Evolutionary conservation across 2,329 filamentous ascomycete genomes (phyloP).

Genomic region (Sporothrix curviconia): DNA sequence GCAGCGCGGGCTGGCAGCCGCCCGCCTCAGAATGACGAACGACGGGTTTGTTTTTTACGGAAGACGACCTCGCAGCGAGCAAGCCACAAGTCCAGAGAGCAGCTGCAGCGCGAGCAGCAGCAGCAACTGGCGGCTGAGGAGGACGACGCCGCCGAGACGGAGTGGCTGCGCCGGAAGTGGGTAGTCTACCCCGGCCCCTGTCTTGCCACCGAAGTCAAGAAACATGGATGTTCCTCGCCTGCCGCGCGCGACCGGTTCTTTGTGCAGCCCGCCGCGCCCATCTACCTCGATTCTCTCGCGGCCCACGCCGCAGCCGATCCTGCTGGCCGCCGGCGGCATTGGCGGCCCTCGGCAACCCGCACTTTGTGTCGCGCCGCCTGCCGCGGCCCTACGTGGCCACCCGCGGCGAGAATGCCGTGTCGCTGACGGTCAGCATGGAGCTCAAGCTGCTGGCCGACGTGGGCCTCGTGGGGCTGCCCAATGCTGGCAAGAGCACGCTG

Average conservation of each 20-base stretch:
- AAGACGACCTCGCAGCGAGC: too few relatives aligned
- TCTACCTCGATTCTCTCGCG: slow-evolving; percentile 66
- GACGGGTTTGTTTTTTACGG: too few relatives aligned
- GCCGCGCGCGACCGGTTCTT: slow-evolving; percentile 46
- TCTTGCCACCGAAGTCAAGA: slow-evolving; percentile 60
- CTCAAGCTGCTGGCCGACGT: slow-evolving; percentile 93
- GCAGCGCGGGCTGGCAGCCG: too few relatives aligned
- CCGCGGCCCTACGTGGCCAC: slow-evolving; percentile 81
- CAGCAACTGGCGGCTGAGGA: slow-evolving; percentile 37
- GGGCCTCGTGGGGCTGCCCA: slow-evolving; percentile 87
- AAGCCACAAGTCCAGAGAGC: slow-evolving; percentile 32
- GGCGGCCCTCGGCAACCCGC: slow-evolving; percentile 90
- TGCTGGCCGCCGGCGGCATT: slow-evolving; percentile 80
- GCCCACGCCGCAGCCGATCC: slow-evolving; percentile 74
- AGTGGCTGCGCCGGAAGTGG: slow-evolving; percentile 64
- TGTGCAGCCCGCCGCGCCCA: slow-evolving; percentile 64
- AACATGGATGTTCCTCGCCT: slow-evolving; percentile 44
- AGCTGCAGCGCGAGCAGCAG: slow-evolving; percentile 34
- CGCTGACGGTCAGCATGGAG: slow-evolving; percentile 76
- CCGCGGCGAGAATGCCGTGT: slow-evolving; percentile 72
- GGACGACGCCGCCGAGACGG: slow-evolving; percentile 36
- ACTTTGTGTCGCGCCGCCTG: slow-evolving; percentile 74
- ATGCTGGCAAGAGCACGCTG: slow-evolving; percentile 92
- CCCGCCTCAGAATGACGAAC: too few relatives aligned
- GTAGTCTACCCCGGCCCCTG: slow-evolving; percentile 75